Base-by-base conservation (phyloP, 2,329 filamentous ascomycete species). In the Claviceps fusiformis region DNA sequence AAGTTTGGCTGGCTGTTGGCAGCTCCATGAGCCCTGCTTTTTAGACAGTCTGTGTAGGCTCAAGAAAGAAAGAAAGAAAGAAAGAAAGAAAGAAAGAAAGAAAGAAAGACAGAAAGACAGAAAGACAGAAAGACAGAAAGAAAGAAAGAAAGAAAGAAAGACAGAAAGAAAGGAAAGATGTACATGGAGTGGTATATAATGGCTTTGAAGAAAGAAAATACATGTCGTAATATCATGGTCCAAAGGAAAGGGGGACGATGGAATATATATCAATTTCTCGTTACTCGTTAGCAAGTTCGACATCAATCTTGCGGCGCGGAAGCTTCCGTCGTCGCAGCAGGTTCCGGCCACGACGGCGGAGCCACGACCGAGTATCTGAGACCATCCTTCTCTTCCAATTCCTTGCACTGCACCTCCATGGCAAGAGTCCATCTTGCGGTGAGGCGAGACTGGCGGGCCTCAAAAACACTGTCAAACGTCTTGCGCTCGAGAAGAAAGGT, bases 401-500 rank as follows among this genome's bases (percentile, higher is more conserved):
- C 75, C 57, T 71, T 75, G 57, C 78, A 72, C 56, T 79, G 65
- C 17, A 83, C 73, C 59, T 80, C 75, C 52, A 75, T 75, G 24
- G 70, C 70, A 8, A 83, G 62, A 35, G 67, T 64, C 81, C 81
- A 84, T 55, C 79, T 70, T 46, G 70, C 68, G 10, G 70, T 65
- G 47, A 82, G 60, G 52, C 71, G 70, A 5, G 66, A 62, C 61
- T 70, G 74, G 24, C 80, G 72, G 19, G 70, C 66, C 3, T 62
- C 60, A 58, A 83, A 80, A 1, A 72, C 67, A 17, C 60, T 65
- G 4, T 68, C 60, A n/a, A 81, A 64, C 11, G 64, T 64, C 29
- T 79, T 75, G 55, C 78, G 75, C 61, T 84, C 79, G 8, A 72
- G 69, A 0, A 70, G 68, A 49, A 77, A 77, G 54, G 65, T 67